A percentile compares a stretch with the other conserved stretches of the same genome.
Evolutionary conservation across 805 yeast species (phyloP).

Genomic region (Monosporozyma yasuniensis): DNA sequence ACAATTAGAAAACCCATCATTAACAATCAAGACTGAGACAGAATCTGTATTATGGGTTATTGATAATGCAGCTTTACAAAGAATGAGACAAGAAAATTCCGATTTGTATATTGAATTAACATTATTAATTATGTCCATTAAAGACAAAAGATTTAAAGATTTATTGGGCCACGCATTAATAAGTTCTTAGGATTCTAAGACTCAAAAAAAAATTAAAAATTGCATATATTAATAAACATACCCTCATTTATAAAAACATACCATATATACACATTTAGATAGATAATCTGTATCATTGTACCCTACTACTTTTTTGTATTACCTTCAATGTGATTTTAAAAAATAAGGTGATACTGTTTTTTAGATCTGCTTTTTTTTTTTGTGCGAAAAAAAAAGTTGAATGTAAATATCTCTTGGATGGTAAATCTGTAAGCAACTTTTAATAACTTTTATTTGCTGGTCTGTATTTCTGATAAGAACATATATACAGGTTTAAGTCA

Average conservation of each 20-base stretch:
- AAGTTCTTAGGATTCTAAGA: constrained; percentile 32
- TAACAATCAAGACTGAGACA: constrained; percentile 46
- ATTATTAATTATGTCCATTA: constrained; percentile 49
- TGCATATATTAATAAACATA: background rate
- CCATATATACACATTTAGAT: background rate
- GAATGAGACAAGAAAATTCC: constrained; percentile 40
- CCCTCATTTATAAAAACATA: constrained; percentile 4
- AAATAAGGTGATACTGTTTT: background rate
- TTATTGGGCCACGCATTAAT: constrained; percentile 69
- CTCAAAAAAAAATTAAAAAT: background rate
- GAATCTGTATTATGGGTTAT: constrained; percentile 66
- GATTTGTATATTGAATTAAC: constrained; percentile 56
- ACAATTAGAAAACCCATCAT: constrained; percentile 26
- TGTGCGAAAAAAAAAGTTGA: background rate
- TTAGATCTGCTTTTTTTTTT: background rate
- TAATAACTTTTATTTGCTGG: background rate
- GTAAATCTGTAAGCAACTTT: background rate
- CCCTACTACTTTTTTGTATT: background rate
- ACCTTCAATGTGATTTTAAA: background rate
- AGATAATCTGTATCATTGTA: background rate
- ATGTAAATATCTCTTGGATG: background rate
- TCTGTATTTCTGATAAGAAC: background rate
- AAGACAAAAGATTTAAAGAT: constrained; percentile 64
- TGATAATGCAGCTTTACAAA: constrained; percentile 36
- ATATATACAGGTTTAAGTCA: too few species aligned